Evolutionary conservation across 768 basidiomycete genomes (phyloP).

Genomic region (Peribolospora baueri): DNA sequence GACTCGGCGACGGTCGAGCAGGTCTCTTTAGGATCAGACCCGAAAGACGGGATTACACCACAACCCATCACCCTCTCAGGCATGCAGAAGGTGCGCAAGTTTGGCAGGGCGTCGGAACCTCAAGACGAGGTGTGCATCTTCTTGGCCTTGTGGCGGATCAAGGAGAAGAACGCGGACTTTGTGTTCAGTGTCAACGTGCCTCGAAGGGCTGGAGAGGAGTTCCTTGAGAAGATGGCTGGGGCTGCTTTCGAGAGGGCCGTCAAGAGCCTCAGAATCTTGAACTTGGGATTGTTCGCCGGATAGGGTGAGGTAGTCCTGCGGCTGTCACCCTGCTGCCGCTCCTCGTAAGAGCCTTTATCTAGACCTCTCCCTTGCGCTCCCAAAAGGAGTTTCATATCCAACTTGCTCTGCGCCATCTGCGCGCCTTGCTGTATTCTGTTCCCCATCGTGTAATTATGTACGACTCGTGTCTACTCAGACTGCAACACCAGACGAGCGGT

Average conservation of each 20-base stretch:
- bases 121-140: slow-evolving; percentile 48
- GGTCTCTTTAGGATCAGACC: slow-evolving; percentile 14
- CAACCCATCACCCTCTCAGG: slow-evolving; percentile 38
- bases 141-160: slow-evolving; percentile 57
- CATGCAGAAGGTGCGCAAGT: slow-evolving; percentile 49
- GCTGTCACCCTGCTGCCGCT: no score
- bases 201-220: slow-evolving; percentile 21
- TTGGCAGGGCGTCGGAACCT: slow-evolving; percentile 28
- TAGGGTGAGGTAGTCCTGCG: no score
- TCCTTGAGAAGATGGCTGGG: slow-evolving; percentile 21
- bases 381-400: no score
- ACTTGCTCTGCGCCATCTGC: no score
- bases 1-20: slow-evolving; percentile 26
- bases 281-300: slow-evolving; percentile 40
- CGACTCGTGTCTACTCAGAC: no score
- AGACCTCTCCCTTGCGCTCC: no score
- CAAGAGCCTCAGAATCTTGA: slow-evolving; percentile 36
- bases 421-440: no score
- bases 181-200: slow-evolving; percentile 71
- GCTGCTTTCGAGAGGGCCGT: slow-evolving; percentile 33
- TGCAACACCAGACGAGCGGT: no score
- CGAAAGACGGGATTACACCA: slow-evolving; percentile 8
- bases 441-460: no score
- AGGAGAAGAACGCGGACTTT: slow-evolving; percentile 46
- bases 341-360: no score